Percentiles rank a stretch among this genome's conserved stretches.
Evolutionary conservation across 495 filamentous ascomycete genomes (phyloP).

Genomic region (Neurospora terricola): DNA sequence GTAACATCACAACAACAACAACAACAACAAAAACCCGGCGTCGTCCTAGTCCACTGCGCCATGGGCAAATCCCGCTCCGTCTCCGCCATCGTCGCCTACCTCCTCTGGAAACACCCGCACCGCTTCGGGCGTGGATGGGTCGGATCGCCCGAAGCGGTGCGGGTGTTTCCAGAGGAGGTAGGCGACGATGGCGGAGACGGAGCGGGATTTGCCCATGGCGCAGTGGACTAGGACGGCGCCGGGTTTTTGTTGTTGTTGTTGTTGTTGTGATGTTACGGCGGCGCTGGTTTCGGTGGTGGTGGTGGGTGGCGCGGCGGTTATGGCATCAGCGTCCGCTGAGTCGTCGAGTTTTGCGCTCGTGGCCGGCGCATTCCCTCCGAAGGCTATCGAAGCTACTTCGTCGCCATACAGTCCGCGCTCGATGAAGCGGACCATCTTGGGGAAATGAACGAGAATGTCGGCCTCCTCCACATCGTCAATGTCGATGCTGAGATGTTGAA

Average conservation of each 20-base stretch:
- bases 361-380: background rate
- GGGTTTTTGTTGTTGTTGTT: background rate
- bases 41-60: constrained; percentile 55
- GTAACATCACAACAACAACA: background rate
- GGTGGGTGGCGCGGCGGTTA: background rate
- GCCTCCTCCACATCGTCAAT: constrained; percentile 84
- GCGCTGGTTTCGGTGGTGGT: background rate
- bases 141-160: constrained; percentile 28
- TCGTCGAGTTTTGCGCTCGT: background rate
- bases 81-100: constrained; percentile 72
- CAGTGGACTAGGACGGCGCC: constrained; percentile 48
- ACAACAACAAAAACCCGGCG: constrained; percentile 17
- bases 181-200: constrained; percentile 72
- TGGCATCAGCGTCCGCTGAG: background rate
- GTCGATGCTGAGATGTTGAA: constrained; percentile 65
- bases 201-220: constrained; percentile 94
- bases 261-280: background rate
- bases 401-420: constrained; percentile 49
- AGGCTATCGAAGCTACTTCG: constrained; percentile 11
- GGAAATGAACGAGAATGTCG: constrained; percentile 73
- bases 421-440: constrained; percentile 70
- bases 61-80: constrained; percentile 95
- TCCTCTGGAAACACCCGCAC: constrained; percentile 55
- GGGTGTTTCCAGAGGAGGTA: constrained; percentile 65
- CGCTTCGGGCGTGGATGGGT: constrained; percentile 26